Percentiles rank a stretch among this genome's conserved stretches.
These are phyloP conservation scores for Zoysia pacifica DNA, from an alignment of 176 grass and related monocot species.

Conservation along the genomic window DNA sequence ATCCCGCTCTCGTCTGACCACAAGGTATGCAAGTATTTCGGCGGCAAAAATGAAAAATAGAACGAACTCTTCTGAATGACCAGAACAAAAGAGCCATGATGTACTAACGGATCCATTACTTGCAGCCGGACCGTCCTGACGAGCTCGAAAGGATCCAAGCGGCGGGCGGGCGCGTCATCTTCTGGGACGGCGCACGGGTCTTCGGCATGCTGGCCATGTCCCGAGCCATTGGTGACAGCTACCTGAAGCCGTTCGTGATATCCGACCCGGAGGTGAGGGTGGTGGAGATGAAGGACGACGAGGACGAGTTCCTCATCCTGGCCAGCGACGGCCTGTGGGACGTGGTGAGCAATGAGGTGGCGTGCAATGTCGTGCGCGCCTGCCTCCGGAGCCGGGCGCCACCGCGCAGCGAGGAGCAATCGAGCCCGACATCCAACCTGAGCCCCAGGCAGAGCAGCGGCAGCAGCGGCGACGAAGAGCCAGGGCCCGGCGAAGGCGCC, in stretches of 20 bases:
- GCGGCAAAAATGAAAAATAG: not conserved
- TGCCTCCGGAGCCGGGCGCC: too few relatives aligned
- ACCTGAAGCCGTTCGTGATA: slow-evolving; percentile 90
- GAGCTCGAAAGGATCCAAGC: slow-evolving; percentile 76
- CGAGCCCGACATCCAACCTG: too few relatives aligned
- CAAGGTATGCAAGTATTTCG: slow-evolving; percentile 50
- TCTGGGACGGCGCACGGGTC: slow-evolving; percentile 85
- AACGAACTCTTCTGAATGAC: not conserved
- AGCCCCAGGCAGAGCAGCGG: too few relatives aligned
- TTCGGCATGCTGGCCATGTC: slow-evolving; percentile 96
- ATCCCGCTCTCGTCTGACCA: slow-evolving; percentile 81
- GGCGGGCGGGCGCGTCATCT: slow-evolving; percentile 82
- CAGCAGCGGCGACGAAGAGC: too few relatives aligned
- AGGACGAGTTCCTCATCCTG: slow-evolving; percentile 84
- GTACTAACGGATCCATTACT: slow-evolving; percentile 11
- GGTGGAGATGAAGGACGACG: slow-evolving; percentile 58
- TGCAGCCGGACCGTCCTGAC: slow-evolving; percentile 84
- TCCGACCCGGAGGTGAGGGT: slow-evolving; percentile 81
- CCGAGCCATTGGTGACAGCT: slow-evolving; percentile 82
- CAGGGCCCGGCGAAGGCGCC: too few relatives aligned
- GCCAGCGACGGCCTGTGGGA: slow-evolving; percentile 95
- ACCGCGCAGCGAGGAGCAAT: too few relatives aligned
- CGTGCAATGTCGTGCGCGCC: too few relatives aligned
- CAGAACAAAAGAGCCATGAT: not conserved
- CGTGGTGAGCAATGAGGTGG: slow-evolving; percentile 62